phyloP scores from a whole-genome alignment of 169 alveolate species.

The Besnoitia besnoiti region DNA sequence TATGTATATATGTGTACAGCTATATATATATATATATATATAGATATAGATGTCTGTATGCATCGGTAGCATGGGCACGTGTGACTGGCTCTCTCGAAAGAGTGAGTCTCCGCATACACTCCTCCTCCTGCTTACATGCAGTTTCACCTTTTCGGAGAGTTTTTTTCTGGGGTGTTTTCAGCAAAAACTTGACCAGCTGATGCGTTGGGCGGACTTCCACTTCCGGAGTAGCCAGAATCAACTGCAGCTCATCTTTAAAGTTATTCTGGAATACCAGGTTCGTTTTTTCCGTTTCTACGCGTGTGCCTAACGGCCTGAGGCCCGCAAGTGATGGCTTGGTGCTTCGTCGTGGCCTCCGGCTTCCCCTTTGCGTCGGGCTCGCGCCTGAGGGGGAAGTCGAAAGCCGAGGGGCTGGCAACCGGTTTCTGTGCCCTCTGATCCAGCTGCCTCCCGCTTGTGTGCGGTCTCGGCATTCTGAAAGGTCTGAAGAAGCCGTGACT shows the following conservation, averaged over 20 bases:
- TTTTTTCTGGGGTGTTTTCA: neutral
- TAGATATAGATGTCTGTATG: too few relatives aligned
- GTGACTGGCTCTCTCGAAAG: neutral
- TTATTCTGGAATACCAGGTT: slow-evolving; percentile 64
- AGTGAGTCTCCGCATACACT: neutral
- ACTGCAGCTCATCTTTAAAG: slow-evolving; percentile 66
- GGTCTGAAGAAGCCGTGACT: too few relatives aligned
- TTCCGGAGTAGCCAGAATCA: slow-evolving; percentile 60
- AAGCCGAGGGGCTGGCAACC: too few relatives aligned
- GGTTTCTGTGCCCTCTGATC: too few relatives aligned
- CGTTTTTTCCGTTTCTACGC: too few relatives aligned
- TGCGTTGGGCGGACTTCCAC: slow-evolving; percentile 70
- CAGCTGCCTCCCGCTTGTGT: too few relatives aligned
- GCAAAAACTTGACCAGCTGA: slow-evolving; percentile 60
- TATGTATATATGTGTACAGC: too few relatives aligned
- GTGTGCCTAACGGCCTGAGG: neutral
- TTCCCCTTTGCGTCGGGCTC: neutral
- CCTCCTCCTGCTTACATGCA: neutral
- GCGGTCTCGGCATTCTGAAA: too few relatives aligned
- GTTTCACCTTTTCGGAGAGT: neutral
- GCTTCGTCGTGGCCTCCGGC: neutral
- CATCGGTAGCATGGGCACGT: too few relatives aligned
- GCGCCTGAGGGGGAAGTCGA: neutral
- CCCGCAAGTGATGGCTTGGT: neutral
- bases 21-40: too few relatives aligned